Evolutionary conservation across 164 flowering plant species (phyloP).

Genomic region (Dillenia suffruticosa): DNA sequence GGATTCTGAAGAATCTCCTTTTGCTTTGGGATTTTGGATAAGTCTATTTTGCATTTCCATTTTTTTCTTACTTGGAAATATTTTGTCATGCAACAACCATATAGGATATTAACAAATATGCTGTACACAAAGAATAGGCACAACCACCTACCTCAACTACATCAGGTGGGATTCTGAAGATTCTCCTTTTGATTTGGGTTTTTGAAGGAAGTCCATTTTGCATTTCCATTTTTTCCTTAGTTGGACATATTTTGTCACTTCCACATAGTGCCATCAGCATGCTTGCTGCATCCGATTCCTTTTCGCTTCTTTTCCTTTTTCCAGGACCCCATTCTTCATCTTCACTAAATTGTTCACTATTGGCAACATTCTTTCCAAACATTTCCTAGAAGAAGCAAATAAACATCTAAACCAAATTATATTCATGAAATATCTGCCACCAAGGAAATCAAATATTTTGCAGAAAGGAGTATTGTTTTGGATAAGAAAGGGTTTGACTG

Average conservation of each 20-base stretch:
- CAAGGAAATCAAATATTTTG: background rate
- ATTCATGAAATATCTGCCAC: background rate
- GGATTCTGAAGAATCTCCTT: conserved; percentile 58
- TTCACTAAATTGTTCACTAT: conserved; percentile 65
- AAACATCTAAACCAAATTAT: background rate
- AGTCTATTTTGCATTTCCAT: conserved; percentile 18
- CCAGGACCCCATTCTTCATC: conserved; percentile 99
- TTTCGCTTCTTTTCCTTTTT: conserved; percentile 50
- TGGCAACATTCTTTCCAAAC: conserved; percentile 76
- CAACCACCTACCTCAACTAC: conserved; percentile 64
- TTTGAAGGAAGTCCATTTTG: conserved; percentile 18
- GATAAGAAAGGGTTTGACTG: no score
- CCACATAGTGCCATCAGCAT: conserved; percentile 50
- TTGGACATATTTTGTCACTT: conserved; percentile 26
- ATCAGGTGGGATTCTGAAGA: conserved; percentile 60
- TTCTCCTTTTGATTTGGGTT: conserved; percentile 30
- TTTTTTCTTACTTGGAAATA: conserved; percentile 12
- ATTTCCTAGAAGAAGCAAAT: conserved; percentile 53
- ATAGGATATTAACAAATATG: no score
- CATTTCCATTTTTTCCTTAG: conserved; percentile 16
- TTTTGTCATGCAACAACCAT: background rate
- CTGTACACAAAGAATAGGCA: background rate
- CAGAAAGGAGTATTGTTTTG: no score
- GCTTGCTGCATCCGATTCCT: conserved; percentile 66
- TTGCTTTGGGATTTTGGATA: conserved; percentile 20